A percentile compares a stretch with the other conserved stretches of the same genome.
Conservation (phyloP, 2,329 filamentous ascomycete genomes). For the Sarocladium kiliense region DNA sequence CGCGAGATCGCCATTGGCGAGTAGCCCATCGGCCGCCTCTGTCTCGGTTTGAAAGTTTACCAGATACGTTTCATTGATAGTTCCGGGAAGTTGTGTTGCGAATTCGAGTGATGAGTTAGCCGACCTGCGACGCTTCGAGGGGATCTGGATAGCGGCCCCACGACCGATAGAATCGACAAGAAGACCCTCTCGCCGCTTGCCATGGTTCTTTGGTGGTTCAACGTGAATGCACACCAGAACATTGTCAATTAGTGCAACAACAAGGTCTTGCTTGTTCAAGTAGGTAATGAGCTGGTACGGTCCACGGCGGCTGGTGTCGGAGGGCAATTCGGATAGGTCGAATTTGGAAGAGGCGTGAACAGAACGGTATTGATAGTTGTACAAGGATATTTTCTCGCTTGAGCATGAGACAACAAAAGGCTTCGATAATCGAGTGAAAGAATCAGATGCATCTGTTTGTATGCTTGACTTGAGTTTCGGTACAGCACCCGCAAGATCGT, state of each 20-base stretch:
- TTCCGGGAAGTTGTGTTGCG: slow-evolving; percentile 38
- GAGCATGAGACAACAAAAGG: slow-evolving; percentile 62
- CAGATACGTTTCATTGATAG: slow-evolving; percentile 45
- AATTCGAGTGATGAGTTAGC: slow-evolving; percentile 27
- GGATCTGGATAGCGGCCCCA: slow-evolving; percentile 40
- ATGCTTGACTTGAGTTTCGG: slow-evolving; percentile 56
- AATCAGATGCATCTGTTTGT: slow-evolving; percentile 45
- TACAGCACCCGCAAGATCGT: slow-evolving; percentile 57
- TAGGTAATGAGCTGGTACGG: slow-evolving; percentile 50
- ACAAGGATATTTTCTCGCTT: slow-evolving; percentile 50
- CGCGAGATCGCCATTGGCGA: slow-evolving; percentile 38
- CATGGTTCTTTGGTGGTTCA: slow-evolving; percentile 53
- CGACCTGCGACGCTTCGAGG: slow-evolving; percentile 26
- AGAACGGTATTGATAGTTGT: slow-evolving; percentile 64
- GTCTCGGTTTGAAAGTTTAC: slow-evolving; percentile 38
- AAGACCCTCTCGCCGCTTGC: slow-evolving; percentile 54
- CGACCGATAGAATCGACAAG: slow-evolving; percentile 71
- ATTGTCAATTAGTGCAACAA: slow-evolving; percentile 58
- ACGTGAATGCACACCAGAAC: slow-evolving; percentile 65
- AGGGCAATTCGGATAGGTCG: slow-evolving; percentile 35
- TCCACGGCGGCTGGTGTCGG: slow-evolving; percentile 28
- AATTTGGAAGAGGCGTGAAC: slow-evolving; percentile 46
- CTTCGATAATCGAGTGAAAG: slow-evolving; percentile 62
- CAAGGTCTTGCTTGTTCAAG: slow-evolving; percentile 61
- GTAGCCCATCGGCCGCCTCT: slow-evolving; percentile 41